Evolutionary conservation across 768 basidiomycete genomes (phyloP).

Genomic region (Suillus ampliporus): DNA sequence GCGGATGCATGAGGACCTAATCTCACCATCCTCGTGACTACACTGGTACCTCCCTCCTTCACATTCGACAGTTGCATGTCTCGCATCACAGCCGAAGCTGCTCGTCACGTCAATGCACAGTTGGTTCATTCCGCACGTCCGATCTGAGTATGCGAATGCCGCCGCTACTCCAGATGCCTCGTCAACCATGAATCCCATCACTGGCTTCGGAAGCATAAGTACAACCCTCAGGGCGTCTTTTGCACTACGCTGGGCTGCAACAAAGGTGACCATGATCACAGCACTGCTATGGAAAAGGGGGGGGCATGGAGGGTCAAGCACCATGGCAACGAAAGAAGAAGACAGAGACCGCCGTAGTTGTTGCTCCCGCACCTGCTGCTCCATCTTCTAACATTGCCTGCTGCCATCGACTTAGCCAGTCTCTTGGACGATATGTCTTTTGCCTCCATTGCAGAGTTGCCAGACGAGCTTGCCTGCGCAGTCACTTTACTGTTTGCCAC

Average conservation of each 20-base stretch:
- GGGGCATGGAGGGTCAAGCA: too few relatives aligned
- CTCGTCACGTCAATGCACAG: neutral
- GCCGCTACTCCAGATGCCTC: too few relatives aligned
- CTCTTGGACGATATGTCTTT: too few relatives aligned
- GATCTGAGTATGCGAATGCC: neutral
- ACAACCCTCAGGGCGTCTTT: too few relatives aligned
- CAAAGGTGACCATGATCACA: too few relatives aligned
- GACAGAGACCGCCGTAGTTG: neutral
- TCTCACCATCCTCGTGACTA: neutral
- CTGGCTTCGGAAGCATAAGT: too few relatives aligned
- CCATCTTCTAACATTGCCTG: neutral
- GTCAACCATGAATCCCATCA: too few relatives aligned
- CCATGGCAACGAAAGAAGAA: neutral
- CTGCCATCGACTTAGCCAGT: neutral
- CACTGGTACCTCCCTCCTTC: neutral
- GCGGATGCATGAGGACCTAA: neutral
- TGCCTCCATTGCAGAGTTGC: neutral
- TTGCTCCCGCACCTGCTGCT: neutral
- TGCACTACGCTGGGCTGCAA: too few relatives aligned
- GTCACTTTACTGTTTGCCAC: neutral
- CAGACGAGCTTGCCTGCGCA: accelerated
- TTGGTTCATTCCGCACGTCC: neutral
- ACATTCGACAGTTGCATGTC: neutral
- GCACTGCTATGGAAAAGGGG: too few relatives aligned
- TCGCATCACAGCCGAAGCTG: neutral